Base-by-base conservation (phyloP, 2,329 filamentous ascomycete species). In the Calonectria montana region DNA sequence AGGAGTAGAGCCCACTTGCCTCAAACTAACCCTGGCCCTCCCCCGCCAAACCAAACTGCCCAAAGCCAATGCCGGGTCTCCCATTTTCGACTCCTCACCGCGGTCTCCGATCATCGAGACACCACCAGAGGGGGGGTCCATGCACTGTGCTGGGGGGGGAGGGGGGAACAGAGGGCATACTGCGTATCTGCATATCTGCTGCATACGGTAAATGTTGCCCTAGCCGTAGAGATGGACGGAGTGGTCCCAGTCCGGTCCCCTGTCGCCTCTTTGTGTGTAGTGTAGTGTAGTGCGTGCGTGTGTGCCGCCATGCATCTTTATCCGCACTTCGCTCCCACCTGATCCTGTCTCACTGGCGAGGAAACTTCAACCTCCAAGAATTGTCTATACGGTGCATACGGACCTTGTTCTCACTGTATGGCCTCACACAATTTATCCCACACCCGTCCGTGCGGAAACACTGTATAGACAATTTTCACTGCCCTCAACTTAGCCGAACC, bases 361-460 rank as follows among this genome's bases (percentile, higher is more conserved):
- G 72, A 70, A 74, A 45, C 69, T 62, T 66, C 75, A 78, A 79
- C 75, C 77, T 75, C 75, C 73, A 76, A 77, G 67, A 79, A 73
- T 73, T 78, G 76, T 74, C 77, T 79, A 79, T 79, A 79, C 77
- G 73, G 77, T 79, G 77, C 76, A 73, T 77, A 72, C 53, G 27
- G 70, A 70, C 65, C 64, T 53, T 71, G 67, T 39, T 71, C 47
- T 15, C 61, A 79, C 77, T 71, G 77, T 79, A 37, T 2, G 1
- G 3, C 12, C 35, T 47, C 48, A 43, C 43, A 21, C 7, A 6
- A 7, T 15, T 0, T 16, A 23, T 25, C 12, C 29, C 18, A 29
- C 39, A 23, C 10, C n/a, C 13, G 48, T 66, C 76, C 57, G 77
- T 79, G 66, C 29, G 18, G 23, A 35, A 23, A 47, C 62, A 79